A percentile compares a stretch with the other conserved stretches of the same genome.
These are phyloP conservation scores for Cryphonectria naterciae DNA, from an alignment of 2,329 filamentous ascomycete species.

Conservation along the genomic window DNA sequence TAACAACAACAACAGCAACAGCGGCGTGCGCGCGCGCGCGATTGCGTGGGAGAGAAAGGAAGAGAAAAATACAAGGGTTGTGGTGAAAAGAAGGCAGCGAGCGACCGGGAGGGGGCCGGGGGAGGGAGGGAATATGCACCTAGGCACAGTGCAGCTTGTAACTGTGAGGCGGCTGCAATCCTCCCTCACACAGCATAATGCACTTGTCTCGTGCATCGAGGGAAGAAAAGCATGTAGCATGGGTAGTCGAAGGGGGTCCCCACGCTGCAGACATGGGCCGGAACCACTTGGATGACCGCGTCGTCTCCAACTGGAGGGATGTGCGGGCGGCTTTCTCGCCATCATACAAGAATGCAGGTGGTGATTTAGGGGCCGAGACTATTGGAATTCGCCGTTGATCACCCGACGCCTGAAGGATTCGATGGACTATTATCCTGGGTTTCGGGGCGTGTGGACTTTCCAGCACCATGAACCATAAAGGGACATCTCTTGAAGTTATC, in stretches of 20 bases:
- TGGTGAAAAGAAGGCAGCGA: background rate
- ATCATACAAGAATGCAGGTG: conserved; percentile 28
- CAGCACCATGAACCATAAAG: conserved; percentile 1
- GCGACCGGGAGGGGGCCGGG: too few species aligned
- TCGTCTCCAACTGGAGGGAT: conserved; percentile 28
- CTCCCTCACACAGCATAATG: conserved; percentile 19
- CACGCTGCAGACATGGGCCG: conserved; percentile 27
- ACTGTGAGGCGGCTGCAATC: conserved; percentile 7
- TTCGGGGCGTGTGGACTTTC: background rate
- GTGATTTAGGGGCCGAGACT: conserved; percentile 29
- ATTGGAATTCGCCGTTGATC: conserved; percentile 27
- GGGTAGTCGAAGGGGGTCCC: conserved; percentile 28
- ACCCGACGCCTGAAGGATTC: conserved; percentile 25
- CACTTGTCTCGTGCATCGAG: conserved; percentile 26
- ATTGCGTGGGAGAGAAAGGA: background rate
- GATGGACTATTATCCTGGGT: conserved; percentile 15
- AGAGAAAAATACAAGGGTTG: conserved; percentile 2
- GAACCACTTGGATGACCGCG: conserved; percentile 25
- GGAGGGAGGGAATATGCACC: background rate
- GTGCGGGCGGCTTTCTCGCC: conserved; percentile 29
- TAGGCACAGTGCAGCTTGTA: conserved; percentile 21
- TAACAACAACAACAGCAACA: background rate
- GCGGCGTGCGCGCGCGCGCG: background rate
- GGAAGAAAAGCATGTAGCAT: conserved; percentile 8
- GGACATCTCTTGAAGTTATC: conserved; percentile 19